These are phyloP conservation scores for Dendrothele bispora DNA, from an alignment of 768 basidiomycete species.

Conservation along the genomic window DNA sequence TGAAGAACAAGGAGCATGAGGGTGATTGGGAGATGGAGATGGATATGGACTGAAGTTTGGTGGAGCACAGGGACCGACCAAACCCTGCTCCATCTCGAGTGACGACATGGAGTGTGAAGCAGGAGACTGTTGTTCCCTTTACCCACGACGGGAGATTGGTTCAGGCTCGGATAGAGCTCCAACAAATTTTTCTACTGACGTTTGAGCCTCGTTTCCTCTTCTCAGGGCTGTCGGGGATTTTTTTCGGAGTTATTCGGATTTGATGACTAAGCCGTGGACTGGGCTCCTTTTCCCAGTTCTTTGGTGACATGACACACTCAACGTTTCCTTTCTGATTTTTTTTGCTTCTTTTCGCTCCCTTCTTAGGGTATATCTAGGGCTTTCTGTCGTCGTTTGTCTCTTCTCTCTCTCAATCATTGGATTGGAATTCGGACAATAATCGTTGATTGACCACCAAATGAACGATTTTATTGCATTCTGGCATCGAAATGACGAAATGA, in stretches of 20 bases:
- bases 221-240: neutral
- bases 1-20: slow-evolving; percentile 1
- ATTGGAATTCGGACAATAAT: too few species aligned
- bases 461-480: too few species aligned
- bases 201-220: neutral
- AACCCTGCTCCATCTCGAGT: neutral
- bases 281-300: neutral
- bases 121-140: too few species aligned
- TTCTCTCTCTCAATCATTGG: neutral
- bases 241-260: too few species aligned
- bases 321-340: slow-evolving; percentile 19
- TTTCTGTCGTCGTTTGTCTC: neutral
- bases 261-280: too few species aligned
- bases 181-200: neutral
- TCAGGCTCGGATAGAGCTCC: too few species aligned
- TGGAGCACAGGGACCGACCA: slow-evolving; percentile 11
- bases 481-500: too few species aligned
- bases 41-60: slow-evolving; percentile 53
- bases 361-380: neutral
- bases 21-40: slow-evolving; percentile 69
- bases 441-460: too few species aligned
- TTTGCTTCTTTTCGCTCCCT: neutral
- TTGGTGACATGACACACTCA: neutral
- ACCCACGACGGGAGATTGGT: too few species aligned
- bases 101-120: too few species aligned